Percentiles rank a stretch among this genome's conserved stretches.
These are phyloP conservation scores for Angophora floribunda DNA, from an alignment of 345 rosid species.

Conservation along the genomic window DNA sequence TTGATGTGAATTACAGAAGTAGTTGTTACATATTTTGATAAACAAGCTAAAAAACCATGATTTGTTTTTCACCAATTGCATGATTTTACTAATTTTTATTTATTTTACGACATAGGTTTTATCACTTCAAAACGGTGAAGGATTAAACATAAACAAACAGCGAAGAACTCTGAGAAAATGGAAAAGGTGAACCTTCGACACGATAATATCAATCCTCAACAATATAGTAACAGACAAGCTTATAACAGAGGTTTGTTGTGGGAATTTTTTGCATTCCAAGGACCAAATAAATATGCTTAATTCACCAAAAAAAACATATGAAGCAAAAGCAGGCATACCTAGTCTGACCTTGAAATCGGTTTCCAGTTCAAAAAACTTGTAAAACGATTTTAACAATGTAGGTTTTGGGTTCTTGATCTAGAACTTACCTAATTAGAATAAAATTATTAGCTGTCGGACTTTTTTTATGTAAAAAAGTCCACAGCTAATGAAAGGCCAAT, in stretches of 20 bases:
- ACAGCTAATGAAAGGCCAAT: not conserved
- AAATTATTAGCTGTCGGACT: not conserved
- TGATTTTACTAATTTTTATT: not conserved
- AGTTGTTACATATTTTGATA: not conserved
- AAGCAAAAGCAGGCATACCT: not conserved
- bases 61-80: not conserved
- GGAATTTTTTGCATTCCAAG: not conserved
- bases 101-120: not conserved
- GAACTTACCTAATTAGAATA: not conserved
- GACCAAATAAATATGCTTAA: not conserved
- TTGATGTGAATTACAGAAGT: not conserved
- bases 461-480: not conserved
- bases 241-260: not conserved
- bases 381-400: not conserved
- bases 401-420: not conserved
- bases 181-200: not conserved
- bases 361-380: not conserved
- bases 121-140: not conserved
- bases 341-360: not conserved
- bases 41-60: not conserved
- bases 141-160: not conserved
- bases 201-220: not conserved
- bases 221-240: not conserved
- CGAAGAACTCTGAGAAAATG: not conserved
- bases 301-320: not conserved